These are phyloP conservation scores for Annulohypoxylon bovei DNA, from an alignment of 495 filamentous ascomycete genomes.

Conservation along the genomic window DNA sequence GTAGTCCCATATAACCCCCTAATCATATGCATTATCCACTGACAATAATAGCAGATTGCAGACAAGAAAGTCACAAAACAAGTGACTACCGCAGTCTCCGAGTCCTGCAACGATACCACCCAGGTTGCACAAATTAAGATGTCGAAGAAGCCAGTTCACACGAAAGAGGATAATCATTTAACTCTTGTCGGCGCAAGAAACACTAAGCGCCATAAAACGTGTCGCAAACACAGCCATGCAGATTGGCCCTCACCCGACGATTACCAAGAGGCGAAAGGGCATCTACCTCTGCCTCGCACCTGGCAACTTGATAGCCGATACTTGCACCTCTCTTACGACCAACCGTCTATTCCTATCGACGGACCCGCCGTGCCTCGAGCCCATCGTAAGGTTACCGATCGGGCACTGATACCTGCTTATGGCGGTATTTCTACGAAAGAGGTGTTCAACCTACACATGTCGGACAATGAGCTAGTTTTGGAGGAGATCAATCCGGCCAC, in stretches of 20 bases:
- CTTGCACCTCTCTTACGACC: not conserved
- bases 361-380: conserved; percentile 5
- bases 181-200: not conserved
- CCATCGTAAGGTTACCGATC: not conserved
- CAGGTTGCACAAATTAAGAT: too few species aligned
- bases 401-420: not conserved
- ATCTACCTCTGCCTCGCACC: conserved; percentile 11
- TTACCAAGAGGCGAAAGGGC: not conserved
- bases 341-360: not conserved
- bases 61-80: too few species aligned
- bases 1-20: not conserved
- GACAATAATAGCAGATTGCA: not conserved
- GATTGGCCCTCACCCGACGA: conserved; percentile 15
- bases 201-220: conserved; percentile 6
- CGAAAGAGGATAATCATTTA: conserved; percentile 1
- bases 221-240: not conserved
- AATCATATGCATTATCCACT: not conserved
- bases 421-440: conserved; percentile 14
- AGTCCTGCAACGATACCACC: too few species aligned
- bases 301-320: not conserved
- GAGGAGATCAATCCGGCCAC: not conserved
- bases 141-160: not conserved
- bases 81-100: too few species aligned
- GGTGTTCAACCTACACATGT: not conserved
- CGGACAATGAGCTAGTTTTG: not conserved